Evolutionary conservation across 148 eudicot genomes (phyloP), one percentile per base, ranked within the genome.

Genomic region (Rhododendron kiyosumense): DNA sequence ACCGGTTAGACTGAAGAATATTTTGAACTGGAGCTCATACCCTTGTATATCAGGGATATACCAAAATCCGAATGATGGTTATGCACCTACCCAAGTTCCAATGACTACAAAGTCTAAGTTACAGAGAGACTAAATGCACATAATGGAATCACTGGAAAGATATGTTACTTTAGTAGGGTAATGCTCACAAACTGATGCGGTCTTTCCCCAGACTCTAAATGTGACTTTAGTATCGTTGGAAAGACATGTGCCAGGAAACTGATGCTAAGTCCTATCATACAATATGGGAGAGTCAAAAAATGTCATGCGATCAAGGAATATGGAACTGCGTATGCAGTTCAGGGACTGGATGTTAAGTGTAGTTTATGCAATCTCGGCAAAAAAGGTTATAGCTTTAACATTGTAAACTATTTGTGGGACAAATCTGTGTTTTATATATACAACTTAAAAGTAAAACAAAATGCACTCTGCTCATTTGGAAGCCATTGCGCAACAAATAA

Each of bases 1-100:
- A 79, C 59, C 9, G 82, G 61, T 3, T 79, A 28, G 82, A 79
- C 61, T 79, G 82, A 48, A 79, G 38, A 79, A 49, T 48, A 28
- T 49, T 26, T 34, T 79, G 26, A 13, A 49, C 48, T 28, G 22
- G 36, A 49, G 82, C 32, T 79, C 22, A 6, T 45, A 78, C 59
- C 20, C 46, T 46, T 79, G 36, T 26, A 79, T 14, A 79, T 46
- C 20, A 51, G 4, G 54, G 59, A 54, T 54, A 18, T 45, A 79
- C 34, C 59, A 28, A 79, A 49, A 79, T 26, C 9, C 22, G 2
- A 48, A 79, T 46, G n/a, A 14, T 6, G 49, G 82, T 17, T 78
- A n/a, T n/a, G 48, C 36, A 79, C 10, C 24, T 79, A 38, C 74
- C 74, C 13, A 28, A 20, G 82, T 49, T 79, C 36, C 38, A 26